Evolutionary conservation across 2,329 filamentous ascomycete species (phyloP), one percentile per base, ranked within the genome.

Genomic region (Sclerotinia minor): DNA sequence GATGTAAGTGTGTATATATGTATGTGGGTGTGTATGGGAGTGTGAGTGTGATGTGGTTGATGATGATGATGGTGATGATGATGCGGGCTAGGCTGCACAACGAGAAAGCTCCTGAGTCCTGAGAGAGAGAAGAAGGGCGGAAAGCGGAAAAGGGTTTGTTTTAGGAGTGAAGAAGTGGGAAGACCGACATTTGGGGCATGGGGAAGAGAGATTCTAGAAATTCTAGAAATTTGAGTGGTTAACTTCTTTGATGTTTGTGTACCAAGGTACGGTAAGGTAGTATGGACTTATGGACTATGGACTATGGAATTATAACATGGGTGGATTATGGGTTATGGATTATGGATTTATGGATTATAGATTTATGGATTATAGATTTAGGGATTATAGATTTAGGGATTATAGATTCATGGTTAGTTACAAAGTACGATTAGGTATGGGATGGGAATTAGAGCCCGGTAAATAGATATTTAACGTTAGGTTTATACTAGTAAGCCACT

Each of bases 1-100:
- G 57, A 47, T 60, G 57, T 45, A 29, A n/a, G 52, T n/a, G 13
- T 50, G 47, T 24, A 21, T 60, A 38, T 45, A 21, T 26, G 52
- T 54, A n/a, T 54, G 26, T 35, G 29, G 11, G 3, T 50, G 21
- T 24, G 47, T 24, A 17, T 50, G 17, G 13, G 21, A 13, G 38
- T 41, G 38, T 41, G 38, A 15, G 17, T 53, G 13, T 17, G 15
- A 53, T 53, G 52, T 32, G 26, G 52, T 53, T 26, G 49, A 26
- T 50, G 49, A 24, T 26, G 49, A n/a, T 32, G 32, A n/a, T n/a
- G n/a, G n/a, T n/a, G 29, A 32, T 58, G 55, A 13, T 44, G 24
- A 8, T 59, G 38, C 55, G 44, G 21, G 15, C 24, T 26, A 19
- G 38, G 26, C 41, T 60, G 41, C 57, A 45, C 57, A 26, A 47